Percentiles rank a stretch among this genome's conserved stretches.
These are phyloP conservation scores for Fusarium sp. DNA, from an alignment of 2,329 filamentous ascomycete genomes.

Conservation along the genomic window DNA sequence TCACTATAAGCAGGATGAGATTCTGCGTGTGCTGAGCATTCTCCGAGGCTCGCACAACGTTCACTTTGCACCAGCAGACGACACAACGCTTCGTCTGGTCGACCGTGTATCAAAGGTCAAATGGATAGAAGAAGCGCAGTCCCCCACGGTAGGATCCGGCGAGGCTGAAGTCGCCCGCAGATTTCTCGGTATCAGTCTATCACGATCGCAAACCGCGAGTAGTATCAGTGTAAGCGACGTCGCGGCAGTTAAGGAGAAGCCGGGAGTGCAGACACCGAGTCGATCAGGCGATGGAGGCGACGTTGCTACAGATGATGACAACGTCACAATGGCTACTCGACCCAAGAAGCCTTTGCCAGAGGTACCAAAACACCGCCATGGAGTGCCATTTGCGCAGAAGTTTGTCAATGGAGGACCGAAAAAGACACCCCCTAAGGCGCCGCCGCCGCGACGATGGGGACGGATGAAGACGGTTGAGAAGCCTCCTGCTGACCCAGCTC, in stretches of 20 bases:
- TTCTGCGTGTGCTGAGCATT: conserved; percentile 78
- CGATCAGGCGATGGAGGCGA: conserved; percentile 51
- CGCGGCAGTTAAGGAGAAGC: conserved; percentile 82
- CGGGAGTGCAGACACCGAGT: conserved; percentile 83
- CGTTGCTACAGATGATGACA: conserved; percentile 33
- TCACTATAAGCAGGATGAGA: conserved; percentile 90
- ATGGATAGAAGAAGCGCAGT: conserved; percentile 64
- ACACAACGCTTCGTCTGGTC: conserved; percentile 81
- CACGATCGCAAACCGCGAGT: conserved; percentile 72
- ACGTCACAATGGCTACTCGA: conserved; percentile 40
- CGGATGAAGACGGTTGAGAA: conserved; percentile 50
- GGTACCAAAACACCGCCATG: conserved; percentile 66
- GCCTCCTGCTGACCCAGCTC: conserved; percentile 43
- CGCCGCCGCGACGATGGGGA: conserved; percentile 57
- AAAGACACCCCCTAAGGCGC: conserved; percentile 56
- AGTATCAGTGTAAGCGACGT: conserved; percentile 80
- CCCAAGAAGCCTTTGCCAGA: conserved; percentile 61
- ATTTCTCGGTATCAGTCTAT: conserved; percentile 76
- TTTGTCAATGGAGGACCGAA: conserved; percentile 46
- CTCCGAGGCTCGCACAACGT: conserved; percentile 70
- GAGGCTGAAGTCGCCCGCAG: conserved; percentile 63
- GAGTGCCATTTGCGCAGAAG: conserved; percentile 53
- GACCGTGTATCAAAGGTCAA: conserved; percentile 77
- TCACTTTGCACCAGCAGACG: conserved; percentile 83
- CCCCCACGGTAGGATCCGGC: conserved; percentile 43